These are phyloP conservation scores for Saururus chinensis DNA, from an alignment of 164 flowering plant genomes.

Conservation along the genomic window DNA sequence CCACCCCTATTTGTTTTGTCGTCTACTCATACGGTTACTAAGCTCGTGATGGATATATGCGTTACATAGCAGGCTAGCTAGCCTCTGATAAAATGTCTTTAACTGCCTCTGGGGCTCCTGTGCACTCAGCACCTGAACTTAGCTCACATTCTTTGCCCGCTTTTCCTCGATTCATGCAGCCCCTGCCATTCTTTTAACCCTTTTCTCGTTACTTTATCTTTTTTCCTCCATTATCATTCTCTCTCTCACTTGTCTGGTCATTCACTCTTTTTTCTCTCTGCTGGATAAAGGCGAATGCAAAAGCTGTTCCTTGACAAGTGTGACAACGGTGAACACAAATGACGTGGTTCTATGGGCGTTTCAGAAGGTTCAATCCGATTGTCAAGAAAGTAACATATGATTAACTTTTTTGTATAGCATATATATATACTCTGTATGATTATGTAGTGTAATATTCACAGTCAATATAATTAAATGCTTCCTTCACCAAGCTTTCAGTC, in stretches of 20 bases:
- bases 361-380: too few relatives aligned
- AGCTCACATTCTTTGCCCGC: background rate
- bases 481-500: too few relatives aligned
- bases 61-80: background rate
- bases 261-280: background rate
- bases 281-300: background rate
- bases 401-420: too few relatives aligned
- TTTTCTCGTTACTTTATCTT: background rate
- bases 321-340: too few relatives aligned
- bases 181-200: background rate
- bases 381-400: too few relatives aligned
- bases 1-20: background rate
- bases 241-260: too few relatives aligned
- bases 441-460: too few relatives aligned
- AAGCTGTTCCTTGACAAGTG: too few relatives aligned
- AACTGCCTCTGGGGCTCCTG: background rate
- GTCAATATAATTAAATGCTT: too few relatives aligned
- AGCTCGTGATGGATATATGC: background rate
- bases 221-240: background rate
- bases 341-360: too few relatives aligned
- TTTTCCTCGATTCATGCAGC: background rate
- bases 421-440: too few relatives aligned
- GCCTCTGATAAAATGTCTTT: background rate
- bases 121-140: background rate
- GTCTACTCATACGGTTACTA: background rate